Evolutionary conservation across 768 basidiomycete species (phyloP).

Genomic region (Cystobasidium tubakii): DNA sequence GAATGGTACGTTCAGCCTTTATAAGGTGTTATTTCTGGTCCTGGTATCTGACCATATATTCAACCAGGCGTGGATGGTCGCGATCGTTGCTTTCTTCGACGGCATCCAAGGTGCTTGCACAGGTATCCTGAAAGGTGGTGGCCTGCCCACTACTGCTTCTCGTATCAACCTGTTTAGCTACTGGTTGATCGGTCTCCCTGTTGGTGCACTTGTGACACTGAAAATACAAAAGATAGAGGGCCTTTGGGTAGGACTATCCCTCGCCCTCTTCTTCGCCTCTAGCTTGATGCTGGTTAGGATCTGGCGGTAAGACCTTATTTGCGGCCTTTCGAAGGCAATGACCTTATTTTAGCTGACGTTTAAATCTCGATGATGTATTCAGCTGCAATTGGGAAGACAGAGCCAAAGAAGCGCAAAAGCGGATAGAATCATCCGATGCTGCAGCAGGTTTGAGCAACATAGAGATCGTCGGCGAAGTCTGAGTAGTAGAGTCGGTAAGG

Average conservation of each 20-base stretch:
- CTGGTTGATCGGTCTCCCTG: slow-evolving; percentile 23
- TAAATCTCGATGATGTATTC: not conserved
- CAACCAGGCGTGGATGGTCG: slow-evolving; percentile 8
- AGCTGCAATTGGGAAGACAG: slow-evolving; percentile 9
- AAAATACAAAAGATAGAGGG: slow-evolving; percentile 8
- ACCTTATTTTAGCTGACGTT: not conserved
- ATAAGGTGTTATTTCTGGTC: no score
- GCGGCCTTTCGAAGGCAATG: not conserved
- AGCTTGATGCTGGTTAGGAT: slow-evolving; percentile 5
- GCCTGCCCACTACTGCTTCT: slow-evolving; percentile 23
- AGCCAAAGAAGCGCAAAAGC: slow-evolving; percentile 7
- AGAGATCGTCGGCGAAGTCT: not conserved
- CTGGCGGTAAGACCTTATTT: slow-evolving; percentile 1
- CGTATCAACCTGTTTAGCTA: slow-evolving; percentile 18
- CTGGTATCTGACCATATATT: no score
- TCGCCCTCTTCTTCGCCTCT: slow-evolving; percentile 16
- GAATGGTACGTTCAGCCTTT: not conserved
- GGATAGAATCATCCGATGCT: slow-evolving; percentile 9
- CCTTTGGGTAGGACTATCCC: slow-evolving; percentile 20
- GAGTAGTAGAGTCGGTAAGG: not conserved
- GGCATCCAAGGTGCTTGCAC: slow-evolving; percentile 25
- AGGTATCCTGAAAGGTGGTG: slow-evolving; percentile 11
- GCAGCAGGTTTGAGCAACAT: slow-evolving; percentile 1
- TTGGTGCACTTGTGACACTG: slow-evolving; percentile 2
- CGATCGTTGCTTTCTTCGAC: slow-evolving; percentile 22